Evolutionary conservation across 352 stramenopile species (phyloP).

Genomic region (Globisporangium camurandrum): DNA sequence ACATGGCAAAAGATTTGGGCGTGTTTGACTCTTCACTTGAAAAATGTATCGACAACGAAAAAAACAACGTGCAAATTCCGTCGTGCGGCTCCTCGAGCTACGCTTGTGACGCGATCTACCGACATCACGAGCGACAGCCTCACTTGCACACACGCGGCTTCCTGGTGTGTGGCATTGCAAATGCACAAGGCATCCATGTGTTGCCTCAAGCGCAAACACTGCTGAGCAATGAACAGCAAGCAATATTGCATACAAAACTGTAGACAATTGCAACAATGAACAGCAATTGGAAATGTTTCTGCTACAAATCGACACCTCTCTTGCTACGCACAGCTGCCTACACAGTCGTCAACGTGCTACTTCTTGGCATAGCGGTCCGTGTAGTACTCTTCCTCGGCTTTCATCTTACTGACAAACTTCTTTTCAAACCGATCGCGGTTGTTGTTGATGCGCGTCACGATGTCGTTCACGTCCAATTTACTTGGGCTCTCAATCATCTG

Average conservation of each 20-base stretch:
- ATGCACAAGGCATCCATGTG: no score
- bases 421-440: conserved; percentile 88
- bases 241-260: no score
- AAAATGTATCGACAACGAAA: neutral
- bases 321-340: no score
- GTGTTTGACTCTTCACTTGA: neutral
- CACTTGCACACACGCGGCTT: no score
- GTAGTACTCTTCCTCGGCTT: conserved; percentile 91
- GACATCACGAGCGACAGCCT: no score
- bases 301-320: no score
- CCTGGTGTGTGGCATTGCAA: no score
- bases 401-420: conserved; percentile 92
- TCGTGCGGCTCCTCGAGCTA: neutral
- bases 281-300: no score
- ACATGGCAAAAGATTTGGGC: no score
- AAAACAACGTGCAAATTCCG: neutral
- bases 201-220: no score
- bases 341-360: conserved; percentile 3
- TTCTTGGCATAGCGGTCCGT: conserved; percentile 78
- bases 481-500: conserved; percentile 64
- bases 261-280: no score
- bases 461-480: conserved; percentile 79
- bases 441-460: conserved; percentile 84
- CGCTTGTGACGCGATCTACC: neutral
- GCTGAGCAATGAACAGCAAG: no score